Conservation (phyloP, 345 rosid genomes). For the Turritis glabra region DNA sequence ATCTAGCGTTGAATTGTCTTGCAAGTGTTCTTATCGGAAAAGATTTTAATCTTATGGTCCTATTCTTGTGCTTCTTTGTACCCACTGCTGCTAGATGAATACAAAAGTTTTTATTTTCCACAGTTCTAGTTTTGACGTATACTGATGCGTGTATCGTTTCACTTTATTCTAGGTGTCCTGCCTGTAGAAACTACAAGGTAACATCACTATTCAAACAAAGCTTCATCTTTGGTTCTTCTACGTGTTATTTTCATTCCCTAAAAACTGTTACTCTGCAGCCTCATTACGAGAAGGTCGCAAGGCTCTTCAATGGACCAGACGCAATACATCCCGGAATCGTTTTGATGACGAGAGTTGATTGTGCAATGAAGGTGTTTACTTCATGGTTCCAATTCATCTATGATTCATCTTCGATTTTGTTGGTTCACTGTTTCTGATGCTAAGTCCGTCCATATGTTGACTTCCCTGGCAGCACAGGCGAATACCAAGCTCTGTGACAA, state of each 20-base stretch:
- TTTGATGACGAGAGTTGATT: slow-evolving; percentile 93
- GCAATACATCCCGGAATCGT: slow-evolving; percentile 90
- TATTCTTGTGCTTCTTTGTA: neutral
- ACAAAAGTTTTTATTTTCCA: neutral
- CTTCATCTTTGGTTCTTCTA: neutral
- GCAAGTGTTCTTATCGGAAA: neutral
- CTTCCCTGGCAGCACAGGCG: slow-evolving; percentile 84
- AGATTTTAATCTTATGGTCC: neutral
- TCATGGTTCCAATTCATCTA: neutral
- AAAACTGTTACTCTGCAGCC: slow-evolving; percentile 59
- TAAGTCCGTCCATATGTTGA: slow-evolving; percentile 23
- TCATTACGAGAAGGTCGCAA: slow-evolving; percentile 94
- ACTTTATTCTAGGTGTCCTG: slow-evolving; percentile 82
- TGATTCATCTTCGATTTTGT: neutral
- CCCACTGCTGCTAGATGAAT: neutral
- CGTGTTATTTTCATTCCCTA: slow-evolving; percentile 19
- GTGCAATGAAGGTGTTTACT: slow-evolving; percentile 73
- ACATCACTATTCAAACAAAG: slow-evolving; percentile 1
- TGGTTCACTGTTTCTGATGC: slow-evolving; percentile 20
- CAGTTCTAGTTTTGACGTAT: neutral
- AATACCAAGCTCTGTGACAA: slow-evolving; percentile 84
- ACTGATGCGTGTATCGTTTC: slow-evolving; percentile 18
- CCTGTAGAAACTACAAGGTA: slow-evolving; percentile 99
- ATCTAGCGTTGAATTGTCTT: slow-evolving; percentile 15
- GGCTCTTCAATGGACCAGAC: slow-evolving; percentile 90